phyloP scores from a whole-genome alignment of 2,329 filamentous ascomycete species.

The Epichloe sylvatica region DNA sequence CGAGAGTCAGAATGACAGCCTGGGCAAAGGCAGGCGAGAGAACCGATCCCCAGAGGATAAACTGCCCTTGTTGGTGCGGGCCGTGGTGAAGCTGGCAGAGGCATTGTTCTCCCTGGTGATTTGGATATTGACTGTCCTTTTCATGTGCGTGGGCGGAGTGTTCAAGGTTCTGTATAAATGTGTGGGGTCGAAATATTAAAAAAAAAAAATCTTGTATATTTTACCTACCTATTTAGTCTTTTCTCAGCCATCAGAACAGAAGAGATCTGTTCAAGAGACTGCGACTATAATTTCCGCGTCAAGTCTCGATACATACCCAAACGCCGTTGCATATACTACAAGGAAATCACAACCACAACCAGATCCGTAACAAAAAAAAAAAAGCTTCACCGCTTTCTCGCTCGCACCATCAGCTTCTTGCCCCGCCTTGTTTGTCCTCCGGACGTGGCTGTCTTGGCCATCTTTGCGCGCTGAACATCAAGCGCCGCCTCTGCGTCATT shows the following conservation, averaged over 20 bases:
- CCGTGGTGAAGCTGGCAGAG: constrained; percentile 35
- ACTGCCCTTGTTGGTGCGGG: constrained; percentile 35
- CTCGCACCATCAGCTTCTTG: constrained; percentile 47
- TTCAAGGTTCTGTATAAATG: constrained; percentile 38
- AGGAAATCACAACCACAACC: background rate
- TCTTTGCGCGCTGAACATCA: constrained; percentile 45
- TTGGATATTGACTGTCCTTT: constrained; percentile 41
- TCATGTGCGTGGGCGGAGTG: constrained; percentile 39
- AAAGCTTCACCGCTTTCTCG: constrained; percentile 40
- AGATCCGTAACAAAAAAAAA: background rate
- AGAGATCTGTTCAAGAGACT: background rate
- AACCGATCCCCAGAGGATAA: constrained; percentile 30
- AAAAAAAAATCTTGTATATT: background rate
- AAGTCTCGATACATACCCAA: background rate
- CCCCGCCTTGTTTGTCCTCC: constrained; percentile 46
- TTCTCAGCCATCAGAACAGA: background rate
- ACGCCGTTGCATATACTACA: constrained; percentile 2
- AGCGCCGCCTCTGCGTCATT: constrained; percentile 42
- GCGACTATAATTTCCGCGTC: background rate
- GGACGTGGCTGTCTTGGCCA: constrained; percentile 50
- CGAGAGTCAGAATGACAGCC: constrained; percentile 44
- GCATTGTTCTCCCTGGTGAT: constrained; percentile 42
- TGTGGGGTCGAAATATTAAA: constrained; percentile 28
- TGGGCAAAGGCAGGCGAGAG: constrained; percentile 22
- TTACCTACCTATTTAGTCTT: constrained; percentile 5